Evolutionary conservation across 768 basidiomycete genomes (phyloP), one percentile per base, ranked within the genome.

Genomic region (Paxillus ammoniavirescens): DNA sequence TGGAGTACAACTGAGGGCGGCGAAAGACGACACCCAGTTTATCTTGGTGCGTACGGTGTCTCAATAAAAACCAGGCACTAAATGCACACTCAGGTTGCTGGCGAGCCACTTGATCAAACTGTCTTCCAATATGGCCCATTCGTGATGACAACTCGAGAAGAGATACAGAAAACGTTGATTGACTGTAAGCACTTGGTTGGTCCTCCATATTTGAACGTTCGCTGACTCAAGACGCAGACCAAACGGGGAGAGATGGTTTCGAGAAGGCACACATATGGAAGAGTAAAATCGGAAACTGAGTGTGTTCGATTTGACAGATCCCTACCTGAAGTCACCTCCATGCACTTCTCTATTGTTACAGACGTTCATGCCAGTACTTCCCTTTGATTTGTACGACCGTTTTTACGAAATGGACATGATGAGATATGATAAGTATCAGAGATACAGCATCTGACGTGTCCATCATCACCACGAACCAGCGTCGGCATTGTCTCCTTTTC

Each of bases 81-180:
- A 49, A 54, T 48, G 48, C 42, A 50, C 23, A 18, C 18, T 35
- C 43, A 87, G 89, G 78, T 88, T 56, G 85, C 94, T 5, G 95
- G 90, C 15, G 89, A 94, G 71, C 93, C 94, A 13, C 78, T 98
- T 5, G 83, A 94, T 56, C 94, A 98, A 68, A 79, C 83, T 1
- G 91, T 98, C 10, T 79, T 91, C 55, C 94, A 96, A 63, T 86
- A 92, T 58, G 90, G 89, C 4, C 90, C 91, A 7, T 91, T 91
- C 63, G 94, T 96, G 14, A 87, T 95, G 83, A 93, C 89, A 9
- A 82, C 80, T 2, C 76, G 77, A 23, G 82, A 87, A 56, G 93
- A 94, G 63, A 90, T 96, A 35, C 80, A 87, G 63, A 77, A 87
- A 66, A 91, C 95, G 1, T 71, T 98, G 55, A 62, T 80, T 28